Evolutionary conservation across 805 yeast species (phyloP), one percentile per base, ranked within the genome.

Genomic region (Priceomyces melissophilus): DNA sequence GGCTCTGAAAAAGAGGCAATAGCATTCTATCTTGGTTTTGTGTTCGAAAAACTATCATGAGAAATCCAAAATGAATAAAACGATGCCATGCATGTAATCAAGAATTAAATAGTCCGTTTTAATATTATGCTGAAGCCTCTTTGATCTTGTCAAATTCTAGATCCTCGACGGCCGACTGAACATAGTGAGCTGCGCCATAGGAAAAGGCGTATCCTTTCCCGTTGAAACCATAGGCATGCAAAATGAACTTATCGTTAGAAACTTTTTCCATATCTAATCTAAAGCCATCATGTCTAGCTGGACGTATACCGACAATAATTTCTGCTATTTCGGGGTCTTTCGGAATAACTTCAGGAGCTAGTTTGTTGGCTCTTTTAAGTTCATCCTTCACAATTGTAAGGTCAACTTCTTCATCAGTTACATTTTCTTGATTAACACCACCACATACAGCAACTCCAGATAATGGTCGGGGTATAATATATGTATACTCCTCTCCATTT

Each of bases 1-100:
- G 96, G 96, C 2, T 88, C 81, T 34, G 96, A 91, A 57, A 76
- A 87, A 42, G 97, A 91, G 57, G 88, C 88, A 0, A 89, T 89
- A 6, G 87, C 86, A n/a, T 85, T 88, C 52, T 90, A 89, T 58
- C 66, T 85, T 27, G 87, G 88, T 1, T 89, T 88, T 67, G 91
- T 82, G 2, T 89, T 90, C 60, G 85, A 83, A 42, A 85, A 81
- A 54, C 66, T 71, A 29, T 29, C 12, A 5, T n/a, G 31, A 29
- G 31, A 29, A 4, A 4, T n/a, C 31, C 9, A 29, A 29, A 29
- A 13, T n/a, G 4, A 29, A 29, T 13, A 29, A 29, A 29, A 29
- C 31, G 31, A 29, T 29, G 9, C n/a, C 25, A 20, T 20, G 25
- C 7, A 20, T 20, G 25, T 20, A 20, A 5, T 20, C 8, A 20